A percentile compares a stretch with the other conserved stretches of the same genome.
Conservation (phyloP, 176 grass and related monocot species). For the Triticum urartu region DNA sequence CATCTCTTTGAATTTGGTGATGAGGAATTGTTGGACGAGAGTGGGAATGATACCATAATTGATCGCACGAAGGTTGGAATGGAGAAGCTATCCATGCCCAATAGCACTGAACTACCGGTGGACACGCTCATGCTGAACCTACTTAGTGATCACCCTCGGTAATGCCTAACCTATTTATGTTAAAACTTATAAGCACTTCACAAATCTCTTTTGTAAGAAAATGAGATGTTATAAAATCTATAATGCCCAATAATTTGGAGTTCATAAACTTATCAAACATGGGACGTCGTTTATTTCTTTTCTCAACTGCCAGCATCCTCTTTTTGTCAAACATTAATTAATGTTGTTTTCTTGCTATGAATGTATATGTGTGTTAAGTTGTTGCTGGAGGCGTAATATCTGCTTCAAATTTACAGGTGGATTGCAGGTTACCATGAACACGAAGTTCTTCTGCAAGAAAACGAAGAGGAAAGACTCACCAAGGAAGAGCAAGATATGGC, state of each 20-base stretch:
- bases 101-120: slow-evolving; percentile 32
- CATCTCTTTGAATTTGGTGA: slow-evolving; percentile 98
- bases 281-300: not conserved
- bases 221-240: not conserved
- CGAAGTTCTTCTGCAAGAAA: slow-evolving; percentile 92
- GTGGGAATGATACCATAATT: slow-evolving; percentile 24
- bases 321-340: not conserved
- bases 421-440: slow-evolving; percentile 96
- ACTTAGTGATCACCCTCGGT: slow-evolving; percentile 67
- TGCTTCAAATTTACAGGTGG: slow-evolving; percentile 60
- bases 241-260: not conserved
- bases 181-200: not conserved
- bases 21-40: slow-evolving; percentile 67
- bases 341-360: not conserved
- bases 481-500: slow-evolving; percentile 98
- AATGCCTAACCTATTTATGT: slow-evolving; percentile 33
- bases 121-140: slow-evolving; percentile 83
- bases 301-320: not conserved
- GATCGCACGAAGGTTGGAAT: slow-evolving; percentile 25
- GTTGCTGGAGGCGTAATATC: not conserved
- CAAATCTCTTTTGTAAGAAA: not conserved
- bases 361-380: not conserved
- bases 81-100: slow-evolving; percentile 30
- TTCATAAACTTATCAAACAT: not conserved
- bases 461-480: slow-evolving; percentile 86